Conservation (phyloP, 2,329 filamentous ascomycete species). For the Pseudodiploospora longispora region DNA sequence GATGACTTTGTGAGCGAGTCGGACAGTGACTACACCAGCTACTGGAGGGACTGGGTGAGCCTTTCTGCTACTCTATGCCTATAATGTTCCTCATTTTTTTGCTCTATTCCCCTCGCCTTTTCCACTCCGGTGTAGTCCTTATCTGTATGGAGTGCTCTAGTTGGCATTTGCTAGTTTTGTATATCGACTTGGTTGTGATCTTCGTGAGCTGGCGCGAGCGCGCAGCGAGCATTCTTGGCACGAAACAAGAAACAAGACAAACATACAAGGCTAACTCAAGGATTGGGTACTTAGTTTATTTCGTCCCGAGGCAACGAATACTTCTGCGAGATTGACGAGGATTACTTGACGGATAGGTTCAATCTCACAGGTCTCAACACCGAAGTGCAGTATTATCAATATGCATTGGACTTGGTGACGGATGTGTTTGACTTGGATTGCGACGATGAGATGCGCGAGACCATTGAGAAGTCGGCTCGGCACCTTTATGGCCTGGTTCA, state of each 20-base stretch:
- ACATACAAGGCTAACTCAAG: background rate
- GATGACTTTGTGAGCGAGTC: constrained; percentile 97
- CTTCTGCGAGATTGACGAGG: constrained; percentile 99
- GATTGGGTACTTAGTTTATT: constrained; percentile 63
- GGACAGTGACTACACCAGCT: constrained; percentile 98
- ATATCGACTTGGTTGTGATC: too few species aligned
- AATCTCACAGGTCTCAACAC: constrained; percentile 95
- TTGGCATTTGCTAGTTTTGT: background rate
- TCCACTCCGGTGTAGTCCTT: too few species aligned
- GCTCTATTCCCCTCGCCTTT: too few species aligned
- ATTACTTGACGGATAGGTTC: constrained; percentile 96
- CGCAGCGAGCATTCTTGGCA: too few species aligned
- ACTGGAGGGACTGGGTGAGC: constrained; percentile 98
- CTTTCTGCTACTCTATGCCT: background rate
- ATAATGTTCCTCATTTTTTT: too few species aligned
- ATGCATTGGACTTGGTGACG: constrained; percentile 93
- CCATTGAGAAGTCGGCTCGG: constrained; percentile 92
- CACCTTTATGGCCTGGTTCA: constrained; percentile 96
- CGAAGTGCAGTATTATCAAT: constrained; percentile 98
- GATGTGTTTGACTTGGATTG: constrained; percentile 98
- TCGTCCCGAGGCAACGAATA: constrained; percentile 97
- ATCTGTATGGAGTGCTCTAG: background rate
- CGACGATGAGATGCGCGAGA: constrained; percentile 96
- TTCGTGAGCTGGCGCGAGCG: too few species aligned
- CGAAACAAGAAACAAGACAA: background rate